These are phyloP conservation scores for Tolypocladium guangdongense DNA, from an alignment of 2,329 filamentous ascomycete genomes.

Conservation along the genomic window DNA sequence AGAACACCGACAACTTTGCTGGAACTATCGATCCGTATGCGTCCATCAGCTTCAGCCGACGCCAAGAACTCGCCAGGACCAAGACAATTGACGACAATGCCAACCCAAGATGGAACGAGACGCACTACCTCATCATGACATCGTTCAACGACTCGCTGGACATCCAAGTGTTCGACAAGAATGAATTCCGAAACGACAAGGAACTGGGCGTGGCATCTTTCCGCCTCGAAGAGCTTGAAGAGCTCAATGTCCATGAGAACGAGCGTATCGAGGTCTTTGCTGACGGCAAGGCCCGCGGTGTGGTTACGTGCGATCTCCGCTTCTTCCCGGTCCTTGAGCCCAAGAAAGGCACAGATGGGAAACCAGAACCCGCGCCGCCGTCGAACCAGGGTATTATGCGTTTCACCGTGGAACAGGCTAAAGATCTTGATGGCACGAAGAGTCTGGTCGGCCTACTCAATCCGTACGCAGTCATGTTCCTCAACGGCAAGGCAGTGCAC, in stretches of 20 bases:
- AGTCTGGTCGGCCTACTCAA: conserved; percentile 85
- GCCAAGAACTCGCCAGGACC: conserved; percentile 72
- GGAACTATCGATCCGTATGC: conserved; percentile 88
- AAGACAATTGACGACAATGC: conserved; percentile 77
- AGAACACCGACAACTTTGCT: conserved; percentile 89
- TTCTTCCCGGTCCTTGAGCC: conserved; percentile 90
- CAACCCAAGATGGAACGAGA: conserved; percentile 93
- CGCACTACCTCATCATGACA: conserved; percentile 87
- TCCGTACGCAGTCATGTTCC: conserved; percentile 76
- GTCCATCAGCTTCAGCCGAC: conserved; percentile 72
- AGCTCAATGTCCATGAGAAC: conserved; percentile 69
- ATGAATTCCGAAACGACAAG: conserved; percentile 93
- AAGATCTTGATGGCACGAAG: conserved; percentile 87
- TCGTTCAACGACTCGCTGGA: conserved; percentile 83
- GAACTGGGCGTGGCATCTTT: conserved; percentile 85
- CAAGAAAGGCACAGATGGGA: conserved; percentile 63
- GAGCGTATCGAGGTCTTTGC: conserved; percentile 73
- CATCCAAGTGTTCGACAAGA: conserved; percentile 81
- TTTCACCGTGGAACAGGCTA: conserved; percentile 90
- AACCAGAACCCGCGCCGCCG: conserved; percentile 69
- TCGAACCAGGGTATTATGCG: conserved; percentile 88
- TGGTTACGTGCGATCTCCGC: conserved; percentile 70
- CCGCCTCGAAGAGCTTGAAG: conserved; percentile 69
- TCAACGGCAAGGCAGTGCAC: conserved; percentile 89
- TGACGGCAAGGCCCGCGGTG: conserved; percentile 74